Percentiles rank a stretch among this genome's conserved stretches.
phyloP scores from a whole-genome alignment of 345 rosid species.

The Trapa bicornis region DNA sequence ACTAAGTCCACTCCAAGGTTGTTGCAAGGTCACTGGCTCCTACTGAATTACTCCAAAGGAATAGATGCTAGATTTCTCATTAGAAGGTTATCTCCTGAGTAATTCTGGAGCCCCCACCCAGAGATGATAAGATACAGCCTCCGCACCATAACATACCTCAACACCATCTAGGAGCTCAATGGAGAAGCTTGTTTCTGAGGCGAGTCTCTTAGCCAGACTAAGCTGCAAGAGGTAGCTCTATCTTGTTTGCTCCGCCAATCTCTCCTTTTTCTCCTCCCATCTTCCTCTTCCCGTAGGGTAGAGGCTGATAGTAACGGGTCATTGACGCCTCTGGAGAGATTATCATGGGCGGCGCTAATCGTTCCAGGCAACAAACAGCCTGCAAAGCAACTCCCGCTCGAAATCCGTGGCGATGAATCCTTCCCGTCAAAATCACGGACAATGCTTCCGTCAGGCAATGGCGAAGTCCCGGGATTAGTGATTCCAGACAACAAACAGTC shows the following conservation, averaged over 20 bases:
- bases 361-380: no score
- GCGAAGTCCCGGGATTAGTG: no score
- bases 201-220: conserved; percentile 62
- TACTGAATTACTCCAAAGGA: conserved; percentile 87
- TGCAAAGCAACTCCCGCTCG: no score
- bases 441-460: no score
- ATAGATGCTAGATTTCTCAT: conserved; percentile 90
- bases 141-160: conserved; percentile 24
- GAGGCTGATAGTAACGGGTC: conserved; percentile 23
- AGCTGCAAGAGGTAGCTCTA: conserved; percentile 67
- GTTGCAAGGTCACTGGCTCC: conserved; percentile 85
- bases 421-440: no score
- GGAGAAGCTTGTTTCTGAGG: conserved; percentile 44
- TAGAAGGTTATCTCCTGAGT: conserved; percentile 90
- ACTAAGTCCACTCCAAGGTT: conserved; percentile 91
- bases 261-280: conserved; percentile 15
- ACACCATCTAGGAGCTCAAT: conserved; percentile 21
- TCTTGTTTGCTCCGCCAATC: conserved; percentile 28
- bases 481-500: no score
- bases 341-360: conserved; percentile 56
- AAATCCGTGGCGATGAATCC: no score
- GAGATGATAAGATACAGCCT: conserved; percentile 65
- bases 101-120: conserved; percentile 99
- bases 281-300: conserved; percentile 25
- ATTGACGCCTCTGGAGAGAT: conserved; percentile 39